Percentiles rank a stretch among this genome's conserved stretches.
These are phyloP conservation scores for Suillus lakei DNA, from an alignment of 768 basidiomycete species.

Conservation along the genomic window DNA sequence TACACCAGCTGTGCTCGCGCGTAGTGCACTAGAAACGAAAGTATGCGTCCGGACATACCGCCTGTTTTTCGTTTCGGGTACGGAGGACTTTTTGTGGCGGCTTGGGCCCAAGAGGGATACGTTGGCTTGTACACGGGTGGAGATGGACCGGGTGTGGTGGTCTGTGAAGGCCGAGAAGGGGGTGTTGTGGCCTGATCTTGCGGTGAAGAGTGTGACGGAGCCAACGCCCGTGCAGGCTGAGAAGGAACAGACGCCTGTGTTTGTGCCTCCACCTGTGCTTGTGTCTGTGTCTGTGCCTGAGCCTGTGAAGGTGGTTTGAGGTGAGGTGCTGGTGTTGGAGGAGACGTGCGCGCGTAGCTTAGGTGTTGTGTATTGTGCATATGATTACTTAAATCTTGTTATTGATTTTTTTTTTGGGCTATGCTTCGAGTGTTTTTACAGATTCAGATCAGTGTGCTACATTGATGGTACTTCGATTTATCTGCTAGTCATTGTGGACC, in stretches of 20 bases:
- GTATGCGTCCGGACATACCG: slow-evolving; percentile 85
- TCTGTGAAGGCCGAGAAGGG: slow-evolving; percentile 20
- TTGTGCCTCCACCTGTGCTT: background rate
- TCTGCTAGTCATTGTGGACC: no score
- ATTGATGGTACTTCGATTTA: no score
- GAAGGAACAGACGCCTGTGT: slow-evolving; percentile 1
- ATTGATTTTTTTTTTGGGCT: background rate
- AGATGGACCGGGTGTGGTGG: slow-evolving; percentile 27
- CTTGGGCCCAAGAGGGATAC: slow-evolving; percentile 46
- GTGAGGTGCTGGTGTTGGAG: background rate
- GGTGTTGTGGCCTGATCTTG: background rate
- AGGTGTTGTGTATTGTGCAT: background rate
- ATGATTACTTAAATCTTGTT: background rate
- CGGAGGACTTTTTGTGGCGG: slow-evolving; percentile 68
- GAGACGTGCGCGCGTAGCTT: background rate
- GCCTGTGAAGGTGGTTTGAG: background rate
- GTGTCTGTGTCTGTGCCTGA: background rate
- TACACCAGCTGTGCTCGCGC: slow-evolving; percentile 51
- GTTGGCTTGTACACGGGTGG: slow-evolving; percentile 26
- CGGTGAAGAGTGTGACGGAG: background rate
- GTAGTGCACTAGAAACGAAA: slow-evolving; percentile 76
- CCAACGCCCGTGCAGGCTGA: background rate
- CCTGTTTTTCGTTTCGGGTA: slow-evolving; percentile 75
- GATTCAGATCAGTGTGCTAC: background rate
- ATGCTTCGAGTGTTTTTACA: background rate